Evolutionary conservation across 1,284 basidiomycete species (phyloP), one percentile per base, ranked within the genome.

Genomic region (Athelia psychrophila): DNA sequence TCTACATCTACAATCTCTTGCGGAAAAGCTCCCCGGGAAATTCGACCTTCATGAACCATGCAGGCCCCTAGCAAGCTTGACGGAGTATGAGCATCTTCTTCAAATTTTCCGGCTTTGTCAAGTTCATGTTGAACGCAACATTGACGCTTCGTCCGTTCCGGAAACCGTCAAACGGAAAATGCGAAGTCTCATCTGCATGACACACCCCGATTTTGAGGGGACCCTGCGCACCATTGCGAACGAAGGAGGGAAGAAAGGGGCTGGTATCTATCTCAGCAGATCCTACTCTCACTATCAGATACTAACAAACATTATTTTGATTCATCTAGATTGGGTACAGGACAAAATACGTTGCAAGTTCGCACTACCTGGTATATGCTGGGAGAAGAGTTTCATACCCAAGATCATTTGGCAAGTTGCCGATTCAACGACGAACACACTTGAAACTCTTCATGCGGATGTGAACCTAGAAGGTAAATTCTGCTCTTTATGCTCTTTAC

Each of bases 1-100:
- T 1, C 44, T 64, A 2, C 48, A 65, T 51, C 60, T 68, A 4
- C 48, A 54, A 45, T 32, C 24, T 10, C 18, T 58, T 12, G 61
- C 62, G 19, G 22, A 27, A 36, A 15, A 24, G 23, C 16, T 52
- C 19, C 47, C 48, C 18, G 16, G 13, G n/a, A 30, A 47, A 13
- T 48, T 19, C 16, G 58, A 60, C 40, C 47, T 60, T n/a, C 50
- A 54, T 30, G 46, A 50, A 22, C 57, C 54, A 1, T 16, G 58
- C 3, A 54, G 52, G 9, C 30, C 38, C 0, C 25, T 65, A 2
- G 23, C 53, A 22, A 47, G 53, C 12, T 55, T 65, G 0, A 35
- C 13, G n/a, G 44, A 47, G 4, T 67, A 67, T 46, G 59, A 67
- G 1, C 63, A 67, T 44, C 49, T 67, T 3, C 53, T 51, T 8